phyloP scores from a whole-genome alignment of 345 rosid genomes.

The Linum tenue region DNA sequence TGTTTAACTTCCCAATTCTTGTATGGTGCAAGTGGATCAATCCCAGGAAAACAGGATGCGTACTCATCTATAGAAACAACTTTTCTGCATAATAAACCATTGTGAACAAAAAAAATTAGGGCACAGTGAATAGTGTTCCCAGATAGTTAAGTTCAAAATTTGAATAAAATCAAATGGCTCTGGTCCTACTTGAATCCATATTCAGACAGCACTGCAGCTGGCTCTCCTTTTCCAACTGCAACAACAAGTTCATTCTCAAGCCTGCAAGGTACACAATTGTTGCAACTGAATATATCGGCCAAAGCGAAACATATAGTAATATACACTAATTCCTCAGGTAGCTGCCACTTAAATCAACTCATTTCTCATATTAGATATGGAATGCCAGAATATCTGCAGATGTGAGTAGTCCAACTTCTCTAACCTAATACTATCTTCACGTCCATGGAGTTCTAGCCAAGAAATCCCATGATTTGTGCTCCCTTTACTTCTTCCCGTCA shows the following conservation, averaged over 20 bases:
- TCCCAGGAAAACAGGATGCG: conserved; percentile 56
- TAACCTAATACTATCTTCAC: neutral
- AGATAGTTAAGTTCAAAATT: conserved; percentile 4
- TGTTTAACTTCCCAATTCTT: conserved; percentile 46
- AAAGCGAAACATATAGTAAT: neutral
- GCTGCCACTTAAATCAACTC: neutral
- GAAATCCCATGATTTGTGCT: neutral
- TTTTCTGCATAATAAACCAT: conserved; percentile 39
- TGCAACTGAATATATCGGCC: neutral
- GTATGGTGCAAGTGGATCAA: conserved; percentile 71
- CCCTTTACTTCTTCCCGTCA: neutral
- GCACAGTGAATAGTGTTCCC: neutral
- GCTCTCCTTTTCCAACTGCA: conserved; percentile 90
- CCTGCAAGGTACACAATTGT: conserved; percentile 26
- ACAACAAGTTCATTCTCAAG: conserved; percentile 56
- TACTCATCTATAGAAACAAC: conserved; percentile 81
- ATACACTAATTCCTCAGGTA: neutral
- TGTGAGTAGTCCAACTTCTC: neutral
- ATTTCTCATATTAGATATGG: neutral
- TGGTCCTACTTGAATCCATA: conserved; percentile 70
- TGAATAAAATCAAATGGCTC: neutral
- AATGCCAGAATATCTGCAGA: neutral
- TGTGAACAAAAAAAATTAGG: neutral
- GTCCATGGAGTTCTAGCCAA: neutral
- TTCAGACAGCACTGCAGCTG: conserved; percentile 74